Percentiles rank a stretch among this genome's conserved stretches.
Conservation (phyloP, 1,139 yeast genomes). For the Kurtzmaniella quercitrusa region DNA sequence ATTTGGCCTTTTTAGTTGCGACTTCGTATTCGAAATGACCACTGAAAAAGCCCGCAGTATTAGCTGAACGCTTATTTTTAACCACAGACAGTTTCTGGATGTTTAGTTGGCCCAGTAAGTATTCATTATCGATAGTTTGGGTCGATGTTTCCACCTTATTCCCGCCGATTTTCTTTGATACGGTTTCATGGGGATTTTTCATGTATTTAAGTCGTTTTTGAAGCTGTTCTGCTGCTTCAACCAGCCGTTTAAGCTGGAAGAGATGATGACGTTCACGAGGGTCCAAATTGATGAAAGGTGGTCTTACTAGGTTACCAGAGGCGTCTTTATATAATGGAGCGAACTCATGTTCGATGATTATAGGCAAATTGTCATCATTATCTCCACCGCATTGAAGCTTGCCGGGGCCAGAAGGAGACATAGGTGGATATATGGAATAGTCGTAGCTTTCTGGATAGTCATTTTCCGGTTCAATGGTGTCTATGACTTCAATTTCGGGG, state of each 20-base stretch:
- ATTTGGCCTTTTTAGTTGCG: constrained; percentile 13
- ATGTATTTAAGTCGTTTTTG: constrained; percentile 33
- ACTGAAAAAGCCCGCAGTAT: constrained; percentile 23
- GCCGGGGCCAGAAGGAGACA: not conserved
- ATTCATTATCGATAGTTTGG: constrained; percentile 35
- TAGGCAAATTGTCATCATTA: constrained; percentile 1
- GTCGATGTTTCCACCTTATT: constrained; percentile 38
- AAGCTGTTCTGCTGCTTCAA: constrained; percentile 33
- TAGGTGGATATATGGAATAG: not conserved
- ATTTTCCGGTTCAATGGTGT: not conserved
- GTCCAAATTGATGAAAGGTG: constrained; percentile 45
- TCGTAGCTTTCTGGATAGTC: not conserved
- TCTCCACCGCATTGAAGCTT: not conserved
- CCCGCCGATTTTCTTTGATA: constrained; percentile 10
- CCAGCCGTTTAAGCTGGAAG: constrained; percentile 34
- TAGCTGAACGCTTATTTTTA: constrained; percentile 11
- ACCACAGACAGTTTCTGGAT: constrained; percentile 11
- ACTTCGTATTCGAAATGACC: constrained; percentile 39
- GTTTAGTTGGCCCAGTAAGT: constrained; percentile 23
- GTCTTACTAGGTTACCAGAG: constrained; percentile 38
- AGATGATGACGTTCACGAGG: constrained; percentile 43
- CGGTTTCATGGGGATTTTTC: constrained; percentile 40
- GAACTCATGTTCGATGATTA: constrained; percentile 23
- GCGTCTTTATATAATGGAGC: constrained; percentile 33
- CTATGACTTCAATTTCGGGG: constrained; percentile 1